Evolutionary conservation across 192 early-diverging fungal genomes (phyloP).

Genomic region (Backusella macrospora): DNA sequence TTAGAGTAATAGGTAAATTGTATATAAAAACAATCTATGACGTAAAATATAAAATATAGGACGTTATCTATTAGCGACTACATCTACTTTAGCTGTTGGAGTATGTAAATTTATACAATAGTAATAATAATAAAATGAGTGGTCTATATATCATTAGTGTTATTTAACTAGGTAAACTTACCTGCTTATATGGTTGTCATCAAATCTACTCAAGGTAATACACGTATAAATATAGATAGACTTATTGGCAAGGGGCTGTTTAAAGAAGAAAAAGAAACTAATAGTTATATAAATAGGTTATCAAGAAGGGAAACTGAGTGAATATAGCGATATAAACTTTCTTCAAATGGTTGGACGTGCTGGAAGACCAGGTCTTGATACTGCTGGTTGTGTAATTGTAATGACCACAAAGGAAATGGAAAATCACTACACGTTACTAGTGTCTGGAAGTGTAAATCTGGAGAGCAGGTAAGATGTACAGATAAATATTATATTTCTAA

Average conservation of each 20-base stretch:
- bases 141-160: background rate
- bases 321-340: constrained; percentile 71
- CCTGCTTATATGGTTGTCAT: constrained; percentile 78
- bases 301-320: constrained; percentile 41
- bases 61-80: constrained; percentile 53
- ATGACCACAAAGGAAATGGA: constrained; percentile 54
- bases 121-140: background rate
- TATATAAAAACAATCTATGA: background rate
- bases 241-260: background rate
- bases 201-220: constrained; percentile 59
- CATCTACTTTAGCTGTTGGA: constrained; percentile 74
- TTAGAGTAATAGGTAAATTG: constrained; percentile 55
- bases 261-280: background rate
- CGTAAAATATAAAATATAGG: background rate
- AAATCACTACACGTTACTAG: constrained; percentile 54
- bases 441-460: constrained; percentile 55
- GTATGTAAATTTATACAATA: constrained; percentile 27
- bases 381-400: constrained; percentile 65
- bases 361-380: constrained; percentile 70
- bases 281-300: constrained; percentile 41
- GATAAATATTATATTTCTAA: background rate
- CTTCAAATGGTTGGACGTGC: constrained; percentile 82
- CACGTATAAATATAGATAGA: background rate
- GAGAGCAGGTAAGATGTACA: constrained; percentile 61
- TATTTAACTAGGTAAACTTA: constrained; percentile 59